Conservation (phyloP, 768 basidiomycete genomes). For the Fomitopsis serialis region DNA sequence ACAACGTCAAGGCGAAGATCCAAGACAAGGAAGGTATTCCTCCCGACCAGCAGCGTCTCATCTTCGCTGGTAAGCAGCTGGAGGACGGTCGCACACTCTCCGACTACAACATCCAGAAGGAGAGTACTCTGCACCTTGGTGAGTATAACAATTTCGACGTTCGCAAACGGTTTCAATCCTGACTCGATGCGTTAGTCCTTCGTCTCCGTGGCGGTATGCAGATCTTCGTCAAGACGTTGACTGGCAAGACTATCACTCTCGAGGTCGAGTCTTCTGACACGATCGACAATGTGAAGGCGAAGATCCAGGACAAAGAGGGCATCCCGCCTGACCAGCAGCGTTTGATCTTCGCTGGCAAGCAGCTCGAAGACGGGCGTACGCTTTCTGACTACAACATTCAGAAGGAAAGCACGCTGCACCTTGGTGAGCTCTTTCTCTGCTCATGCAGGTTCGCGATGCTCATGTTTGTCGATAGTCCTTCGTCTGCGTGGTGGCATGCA, state of each 20-base stretch:
- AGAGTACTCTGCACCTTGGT: slow-evolving; percentile 72
- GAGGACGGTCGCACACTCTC: slow-evolving; percentile 48
- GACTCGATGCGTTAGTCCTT: slow-evolving; percentile 45
- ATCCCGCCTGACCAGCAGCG: slow-evolving; percentile 86
- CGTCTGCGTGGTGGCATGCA: slow-evolving; percentile 33
- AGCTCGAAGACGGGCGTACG: slow-evolving; percentile 49
- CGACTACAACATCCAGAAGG: slow-evolving; percentile 83
- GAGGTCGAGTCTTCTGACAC: slow-evolving; percentile 92
- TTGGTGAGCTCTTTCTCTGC: slow-evolving; percentile 15
- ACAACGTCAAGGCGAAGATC: slow-evolving; percentile 31
- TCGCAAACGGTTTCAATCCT: not conserved
- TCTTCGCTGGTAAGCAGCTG: slow-evolving; percentile 43
- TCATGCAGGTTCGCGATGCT: no score
- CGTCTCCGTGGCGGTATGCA: slow-evolving; percentile 90
- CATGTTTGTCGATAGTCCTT: no score
- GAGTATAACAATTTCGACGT: slow-evolving; percentile 4
- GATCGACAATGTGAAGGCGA: slow-evolving; percentile 83
- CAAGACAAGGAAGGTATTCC: slow-evolving; percentile 33
- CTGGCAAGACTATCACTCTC: slow-evolving; percentile 87
- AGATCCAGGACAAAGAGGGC: slow-evolving; percentile 79
- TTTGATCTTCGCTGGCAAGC: slow-evolving; percentile 78
- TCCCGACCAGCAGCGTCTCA: slow-evolving; percentile 29
- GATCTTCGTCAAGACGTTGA: slow-evolving; percentile 82
- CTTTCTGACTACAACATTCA: slow-evolving; percentile 29
- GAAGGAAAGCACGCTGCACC: slow-evolving; percentile 26